phyloP scores from a whole-genome alignment of 495 filamentous ascomycete species.

The Hypoxylon fragiforme region DNA sequence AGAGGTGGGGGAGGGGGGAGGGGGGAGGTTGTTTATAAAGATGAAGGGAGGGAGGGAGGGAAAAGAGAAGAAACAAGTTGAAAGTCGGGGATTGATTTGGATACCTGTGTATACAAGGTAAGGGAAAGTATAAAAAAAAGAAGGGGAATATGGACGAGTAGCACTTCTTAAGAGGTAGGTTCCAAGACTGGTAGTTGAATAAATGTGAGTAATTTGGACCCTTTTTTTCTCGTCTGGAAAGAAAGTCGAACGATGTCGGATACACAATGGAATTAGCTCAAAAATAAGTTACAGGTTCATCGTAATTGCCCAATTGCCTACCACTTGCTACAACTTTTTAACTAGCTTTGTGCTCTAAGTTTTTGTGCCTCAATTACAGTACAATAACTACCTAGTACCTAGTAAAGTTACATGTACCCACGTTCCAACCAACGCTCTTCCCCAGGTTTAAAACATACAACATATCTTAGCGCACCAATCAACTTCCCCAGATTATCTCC shows the following conservation, averaged over 20 bases:
- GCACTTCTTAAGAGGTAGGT: too few relatives aligned
- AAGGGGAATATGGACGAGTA: too few relatives aligned
- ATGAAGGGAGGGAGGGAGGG: neutral
- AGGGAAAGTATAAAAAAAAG: too few relatives aligned
- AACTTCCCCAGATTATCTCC: neutral
- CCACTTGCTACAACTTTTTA: too few relatives aligned
- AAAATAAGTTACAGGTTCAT: too few relatives aligned
- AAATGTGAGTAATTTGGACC: neutral
- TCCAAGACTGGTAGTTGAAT: too few relatives aligned
- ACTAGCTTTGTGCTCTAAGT: too few relatives aligned
- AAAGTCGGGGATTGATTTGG: too few relatives aligned
- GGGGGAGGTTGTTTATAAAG: slow-evolving; percentile 6
- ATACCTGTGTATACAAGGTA: too few relatives aligned
- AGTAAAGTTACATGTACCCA: too few relatives aligned
- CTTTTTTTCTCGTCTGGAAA: slow-evolving; percentile 8
- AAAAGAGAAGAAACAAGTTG: slow-evolving; percentile 15
- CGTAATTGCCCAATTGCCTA: too few relatives aligned
- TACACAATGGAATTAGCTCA: slow-evolving; percentile 17
- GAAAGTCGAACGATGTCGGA: slow-evolving; percentile 29
- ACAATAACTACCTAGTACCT: neutral
- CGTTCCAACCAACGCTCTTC: slow-evolving; percentile 5
- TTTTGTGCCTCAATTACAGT: too few relatives aligned
- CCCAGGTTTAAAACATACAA: slow-evolving; percentile 29
- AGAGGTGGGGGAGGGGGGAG: neutral
- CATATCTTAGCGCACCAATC: slow-evolving; percentile 25